These are phyloP conservation scores for Lepidium africanum DNA, from an alignment of 345 rosid species.

Conservation along the genomic window DNA sequence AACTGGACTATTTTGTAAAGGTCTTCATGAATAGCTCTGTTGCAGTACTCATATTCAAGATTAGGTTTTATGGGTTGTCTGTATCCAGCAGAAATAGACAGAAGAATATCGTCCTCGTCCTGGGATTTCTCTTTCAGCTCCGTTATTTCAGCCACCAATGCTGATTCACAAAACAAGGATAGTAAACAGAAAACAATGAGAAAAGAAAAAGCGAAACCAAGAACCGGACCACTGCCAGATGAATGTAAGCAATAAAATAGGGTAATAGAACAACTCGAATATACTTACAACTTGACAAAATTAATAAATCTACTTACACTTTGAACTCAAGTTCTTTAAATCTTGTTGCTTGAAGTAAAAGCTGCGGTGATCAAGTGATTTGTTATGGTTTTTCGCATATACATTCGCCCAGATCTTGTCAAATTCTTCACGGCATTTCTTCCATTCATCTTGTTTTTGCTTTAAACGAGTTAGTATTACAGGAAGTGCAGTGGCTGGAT, in stretches of 20 bases:
- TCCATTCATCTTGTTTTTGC: constrained; percentile 99
- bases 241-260: neutral
- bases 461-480: constrained; percentile 75
- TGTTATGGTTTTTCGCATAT: constrained; percentile 83
- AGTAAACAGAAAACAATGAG: constrained; percentile 12
- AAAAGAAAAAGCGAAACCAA: neutral
- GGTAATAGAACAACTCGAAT: neutral
- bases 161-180: constrained; percentile 33
- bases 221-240: neutral
- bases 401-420: constrained; percentile 95
- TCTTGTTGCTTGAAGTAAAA: constrained; percentile 99
- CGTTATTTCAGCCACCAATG: constrained; percentile 81
- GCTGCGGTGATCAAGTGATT: constrained; percentile 97
- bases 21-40: constrained; percentile 67
- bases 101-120: constrained; percentile 63
- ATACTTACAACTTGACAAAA: neutral
- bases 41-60: constrained; percentile 53
- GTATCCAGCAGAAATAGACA: constrained; percentile 72
- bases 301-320: constrained; percentile 51
- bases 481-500: constrained; percentile 66
- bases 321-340: constrained; percentile 88
- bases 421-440: constrained; percentile 80
- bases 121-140: constrained; percentile 78
- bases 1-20: constrained; percentile 72
- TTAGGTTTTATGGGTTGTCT: constrained; percentile 59